These are phyloP conservation scores for Plenodomus lindquistii DNA, from an alignment of 2,329 filamentous ascomycete genomes.

Conservation along the genomic window DNA sequence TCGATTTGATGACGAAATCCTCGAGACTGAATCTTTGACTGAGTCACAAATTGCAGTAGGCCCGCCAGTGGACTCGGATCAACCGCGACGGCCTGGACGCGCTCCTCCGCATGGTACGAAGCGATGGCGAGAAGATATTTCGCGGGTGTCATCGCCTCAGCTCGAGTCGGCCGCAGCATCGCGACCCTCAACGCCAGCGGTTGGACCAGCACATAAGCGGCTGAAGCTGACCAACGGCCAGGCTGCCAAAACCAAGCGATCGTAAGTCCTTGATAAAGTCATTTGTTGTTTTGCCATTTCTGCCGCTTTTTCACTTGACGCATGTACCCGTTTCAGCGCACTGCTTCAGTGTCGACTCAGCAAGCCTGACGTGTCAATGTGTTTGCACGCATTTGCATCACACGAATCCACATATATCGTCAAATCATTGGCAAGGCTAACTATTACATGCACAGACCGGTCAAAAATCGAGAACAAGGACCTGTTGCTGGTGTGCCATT, in stretches of 20 bases:
- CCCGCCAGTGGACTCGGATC: conserved; percentile 36
- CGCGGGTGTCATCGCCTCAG: conserved; percentile 36
- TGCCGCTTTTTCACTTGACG: conserved; percentile 20
- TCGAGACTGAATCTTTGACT: conserved; percentile 42
- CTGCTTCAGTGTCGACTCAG: conserved; percentile 33
- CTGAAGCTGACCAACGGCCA: conserved; percentile 42
- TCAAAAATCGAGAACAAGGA: conserved; percentile 71
- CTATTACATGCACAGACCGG: conserved; percentile 59
- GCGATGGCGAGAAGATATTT: conserved; percentile 36
- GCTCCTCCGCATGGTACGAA: conserved; percentile 33
- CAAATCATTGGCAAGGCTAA: conserved; percentile 36
- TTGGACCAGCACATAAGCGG: conserved; percentile 37
- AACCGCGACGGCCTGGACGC: conserved; percentile 35
- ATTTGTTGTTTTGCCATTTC: conserved; percentile 15
- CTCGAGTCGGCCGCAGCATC: conserved; percentile 35
- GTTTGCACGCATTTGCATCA: conserved; percentile 35
- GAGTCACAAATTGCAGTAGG: conserved; percentile 42
- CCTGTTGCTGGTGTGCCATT: conserved; percentile 68
- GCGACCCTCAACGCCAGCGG: conserved; percentile 39
- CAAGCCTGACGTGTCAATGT: conserved; percentile 31
- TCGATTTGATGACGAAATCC: conserved; percentile 43
- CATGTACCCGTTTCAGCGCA: conserved; percentile 31
- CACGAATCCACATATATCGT: conserved; percentile 17
- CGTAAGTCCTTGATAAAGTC: conserved; percentile 35
- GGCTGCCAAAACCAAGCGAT: conserved; percentile 43